Base-by-base conservation (phyloP, 2,329 filamentous ascomycete genomes). In the Pestalotiopsis sp. region DNA sequence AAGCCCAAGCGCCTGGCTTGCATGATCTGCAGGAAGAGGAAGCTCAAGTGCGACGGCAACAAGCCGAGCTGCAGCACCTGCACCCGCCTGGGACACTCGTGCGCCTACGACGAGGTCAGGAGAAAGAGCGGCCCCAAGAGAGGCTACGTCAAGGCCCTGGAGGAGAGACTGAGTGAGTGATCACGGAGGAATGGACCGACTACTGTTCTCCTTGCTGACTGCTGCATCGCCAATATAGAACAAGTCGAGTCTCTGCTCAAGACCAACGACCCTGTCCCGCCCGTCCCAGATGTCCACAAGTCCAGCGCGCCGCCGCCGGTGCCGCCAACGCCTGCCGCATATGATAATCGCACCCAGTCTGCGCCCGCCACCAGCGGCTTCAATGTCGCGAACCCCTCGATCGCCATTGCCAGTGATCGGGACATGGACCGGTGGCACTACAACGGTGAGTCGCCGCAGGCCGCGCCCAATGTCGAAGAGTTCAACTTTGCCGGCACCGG, bases 41-140 rank as follows among this genome's bases (percentile, higher is more conserved):
- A 98, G 82, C 84, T 98, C 72, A 92, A 92, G 80, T 98, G 94
- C 80, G 94, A 98, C 78, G 94, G 94, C 48, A 83, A 87, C 65
- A 90, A 92, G 71, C 94, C 94, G 24, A 93, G 92, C 73, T 97
- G 94, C 78, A 94, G 92, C 74, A 97, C 94, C 30, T 98, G 94
- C 79, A 90, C 92, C 39, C 86, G 94, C n/a, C 83, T 97, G 64
- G 91, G 92, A 57, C 94, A 98, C 79, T 88, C 91, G 66, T 97
- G 94, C 81, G 90, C 92, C 69, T 97, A 97, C 77, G 94, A 97
- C 77, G 94, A 97, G 82, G 91, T 95, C 74, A 89, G 94, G 77
- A 93, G 94, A 81, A 97, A 97, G 88, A 97, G 94, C 78, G 94
- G 94, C 2, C 94, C 94, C 2, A 97, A 97, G 83, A 88, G 94